Percentiles rank a stretch among this genome's conserved stretches.
These are phyloP conservation scores for Termitomyces eurrhizus DNA, from an alignment of 768 basidiomycete genomes.

Conservation along the genomic window DNA sequence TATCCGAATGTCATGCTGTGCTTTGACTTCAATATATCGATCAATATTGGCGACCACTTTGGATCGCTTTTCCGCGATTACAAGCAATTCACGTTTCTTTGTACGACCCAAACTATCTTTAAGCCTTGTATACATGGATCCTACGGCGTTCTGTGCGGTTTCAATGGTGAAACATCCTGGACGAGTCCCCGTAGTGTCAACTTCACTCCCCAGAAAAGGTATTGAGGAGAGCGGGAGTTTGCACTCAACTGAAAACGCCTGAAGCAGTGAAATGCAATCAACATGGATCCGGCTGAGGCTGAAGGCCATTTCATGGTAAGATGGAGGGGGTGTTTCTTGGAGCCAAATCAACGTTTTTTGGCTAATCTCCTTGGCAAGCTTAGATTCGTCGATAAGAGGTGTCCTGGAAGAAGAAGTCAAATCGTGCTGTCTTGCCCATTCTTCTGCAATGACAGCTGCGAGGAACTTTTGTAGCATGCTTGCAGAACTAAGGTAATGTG, in stretches of 20 bases:
- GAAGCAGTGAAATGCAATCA: constrained; percentile 79
- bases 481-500: constrained; percentile 78
- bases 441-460: constrained; percentile 81
- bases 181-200: constrained; percentile 68
- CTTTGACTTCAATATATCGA: constrained; percentile 78
- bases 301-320: constrained; percentile 90
- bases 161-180: constrained; percentile 73
- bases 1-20: constrained; percentile 82
- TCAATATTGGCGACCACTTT: constrained; percentile 70
- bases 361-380: constrained; percentile 65
- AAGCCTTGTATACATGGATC: constrained; percentile 67
- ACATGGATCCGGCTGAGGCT: constrained; percentile 73
- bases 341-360: constrained; percentile 67
- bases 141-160: constrained; percentile 69
- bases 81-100: constrained; percentile 71
- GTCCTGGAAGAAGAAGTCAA: constrained; percentile 20
- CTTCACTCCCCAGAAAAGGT: constrained; percentile 71
- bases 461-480: constrained; percentile 92
- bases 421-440: constrained; percentile 77
- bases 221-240: constrained; percentile 79
- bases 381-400: constrained; percentile 51
- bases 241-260: constrained; percentile 80
- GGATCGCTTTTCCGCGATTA: constrained; percentile 72
- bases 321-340: constrained; percentile 67
- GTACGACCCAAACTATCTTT: constrained; percentile 71